Conservation (phyloP, 108 stramenopile species). For the Cyclotella baltica region DNA sequence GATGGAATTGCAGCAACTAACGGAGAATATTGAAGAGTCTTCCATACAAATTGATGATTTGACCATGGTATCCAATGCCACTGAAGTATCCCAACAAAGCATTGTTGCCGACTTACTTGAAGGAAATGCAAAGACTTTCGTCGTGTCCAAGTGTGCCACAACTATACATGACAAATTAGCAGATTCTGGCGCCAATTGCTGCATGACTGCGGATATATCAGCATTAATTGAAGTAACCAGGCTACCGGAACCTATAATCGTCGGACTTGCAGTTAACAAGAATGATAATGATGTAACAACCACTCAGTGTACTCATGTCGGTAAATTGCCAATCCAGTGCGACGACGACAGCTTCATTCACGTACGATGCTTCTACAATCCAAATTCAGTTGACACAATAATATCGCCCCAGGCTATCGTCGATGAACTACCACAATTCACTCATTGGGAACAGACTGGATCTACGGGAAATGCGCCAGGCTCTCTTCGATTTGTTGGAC, state of each 20-base stretch:
- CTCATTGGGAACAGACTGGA: background rate
- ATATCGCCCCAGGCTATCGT: background rate
- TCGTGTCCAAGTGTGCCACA: background rate
- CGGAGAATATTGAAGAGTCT: too few relatives aligned
- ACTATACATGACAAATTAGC: background rate
- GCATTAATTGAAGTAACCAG: background rate
- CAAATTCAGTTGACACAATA: too few relatives aligned
- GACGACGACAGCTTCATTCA: background rate
- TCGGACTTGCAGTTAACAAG: background rate
- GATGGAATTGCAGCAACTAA: too few relatives aligned
- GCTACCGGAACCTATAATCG: background rate
- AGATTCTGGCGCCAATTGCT: slow-evolving; percentile 2
- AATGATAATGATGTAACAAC: too few relatives aligned
- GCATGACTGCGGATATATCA: background rate
- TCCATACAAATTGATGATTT: too few relatives aligned
- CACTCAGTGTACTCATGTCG: background rate
- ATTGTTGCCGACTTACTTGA: background rate
- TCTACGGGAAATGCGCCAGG: too few relatives aligned
- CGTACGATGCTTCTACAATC: background rate
- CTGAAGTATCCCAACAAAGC: too few relatives aligned
- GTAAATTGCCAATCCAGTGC: background rate
- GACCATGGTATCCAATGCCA: too few relatives aligned
- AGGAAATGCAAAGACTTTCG: background rate
- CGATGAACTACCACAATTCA: background rate
- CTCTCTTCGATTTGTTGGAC: too few relatives aligned